Conservation (phyloP, 2,329 filamentous ascomycete species). For the Sarocladium kiliense region DNA sequence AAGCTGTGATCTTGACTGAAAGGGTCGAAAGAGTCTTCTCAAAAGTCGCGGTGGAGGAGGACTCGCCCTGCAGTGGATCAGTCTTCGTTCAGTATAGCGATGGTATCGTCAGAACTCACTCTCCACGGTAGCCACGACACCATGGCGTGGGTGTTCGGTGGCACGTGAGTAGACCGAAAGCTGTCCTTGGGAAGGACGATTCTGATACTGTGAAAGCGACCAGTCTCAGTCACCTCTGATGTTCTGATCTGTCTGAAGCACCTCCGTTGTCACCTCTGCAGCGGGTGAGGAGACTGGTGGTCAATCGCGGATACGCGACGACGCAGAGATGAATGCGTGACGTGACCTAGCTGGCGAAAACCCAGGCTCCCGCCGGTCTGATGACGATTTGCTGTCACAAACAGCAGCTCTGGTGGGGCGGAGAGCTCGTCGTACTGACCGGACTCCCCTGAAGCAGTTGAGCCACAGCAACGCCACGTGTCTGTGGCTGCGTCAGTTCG, state of each 20-base stretch:
- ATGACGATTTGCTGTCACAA: not conserved
- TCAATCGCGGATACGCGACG: too few species aligned
- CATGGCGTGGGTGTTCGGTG: conserved; percentile 46
- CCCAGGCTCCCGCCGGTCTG: not conserved
- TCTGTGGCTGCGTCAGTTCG: conserved; percentile 1
- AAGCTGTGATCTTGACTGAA: conserved; percentile 73
- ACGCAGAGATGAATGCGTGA: not conserved
- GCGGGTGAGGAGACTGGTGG: too few species aligned
- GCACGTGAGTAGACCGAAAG: not conserved
- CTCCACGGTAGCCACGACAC: conserved; percentile 84
- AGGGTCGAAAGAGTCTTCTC: conserved; percentile 84
- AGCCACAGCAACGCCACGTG: conserved; percentile 7
- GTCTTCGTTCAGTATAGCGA: not conserved
- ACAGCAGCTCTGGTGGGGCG: not conserved
- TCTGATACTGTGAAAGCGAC: too few species aligned
- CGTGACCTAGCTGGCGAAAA: not conserved
- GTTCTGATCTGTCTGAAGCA: too few species aligned
- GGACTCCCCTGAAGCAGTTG: not conserved
- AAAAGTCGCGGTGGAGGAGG: conserved; percentile 77
- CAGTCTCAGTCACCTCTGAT: too few species aligned
- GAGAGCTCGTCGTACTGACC: not conserved
- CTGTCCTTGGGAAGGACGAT: too few species aligned
- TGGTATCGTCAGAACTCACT: conserved; percentile 37
- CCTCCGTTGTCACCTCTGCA: too few species aligned
- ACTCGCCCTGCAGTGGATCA: conserved; percentile 53